A percentile compares a stretch with the other conserved stretches of the same genome.
phyloP scores from a whole-genome alignment of 495 filamentous ascomycete genomes.

The Ramalina intermedia region DNA sequence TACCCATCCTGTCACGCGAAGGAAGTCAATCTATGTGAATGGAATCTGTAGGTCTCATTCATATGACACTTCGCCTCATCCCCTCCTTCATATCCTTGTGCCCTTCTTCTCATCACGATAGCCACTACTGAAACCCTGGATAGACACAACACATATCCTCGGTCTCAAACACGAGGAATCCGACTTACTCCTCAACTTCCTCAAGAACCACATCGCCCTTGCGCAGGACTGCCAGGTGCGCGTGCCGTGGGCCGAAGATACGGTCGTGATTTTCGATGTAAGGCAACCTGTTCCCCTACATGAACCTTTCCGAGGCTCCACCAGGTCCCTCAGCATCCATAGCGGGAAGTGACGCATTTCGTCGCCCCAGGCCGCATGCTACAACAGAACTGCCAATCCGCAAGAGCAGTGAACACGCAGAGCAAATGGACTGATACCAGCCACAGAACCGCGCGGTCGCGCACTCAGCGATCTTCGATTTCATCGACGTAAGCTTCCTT shows the following conservation, averaged over 20 bases:
- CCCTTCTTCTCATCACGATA: background rate
- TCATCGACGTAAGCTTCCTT: conserved; percentile 40
- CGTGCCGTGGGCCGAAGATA: conserved; percentile 41
- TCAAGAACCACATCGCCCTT: conserved; percentile 48
- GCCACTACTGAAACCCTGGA: background rate
- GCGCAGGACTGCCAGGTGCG: conserved; percentile 44
- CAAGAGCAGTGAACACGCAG: background rate
- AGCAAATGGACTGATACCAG: background rate
- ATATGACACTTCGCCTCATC: background rate
- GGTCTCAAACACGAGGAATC: conserved; percentile 57
- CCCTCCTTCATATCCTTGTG: background rate
- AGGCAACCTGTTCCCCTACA: conserved; percentile 7
- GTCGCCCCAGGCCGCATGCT: too few relatives aligned
- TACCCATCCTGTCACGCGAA: conserved; percentile 37
- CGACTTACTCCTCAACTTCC: conserved; percentile 47
- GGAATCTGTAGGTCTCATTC: conserved; percentile 21
- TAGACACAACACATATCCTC: conserved; percentile 45
- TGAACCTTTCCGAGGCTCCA: too few relatives aligned
- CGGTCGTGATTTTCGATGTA: conserved; percentile 50
- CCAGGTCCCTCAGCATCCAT: too few relatives aligned
- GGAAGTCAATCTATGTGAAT: conserved; percentile 31
- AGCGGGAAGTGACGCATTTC: too few relatives aligned
- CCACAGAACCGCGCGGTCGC: conserved; percentile 53
- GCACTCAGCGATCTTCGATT: conserved; percentile 69
- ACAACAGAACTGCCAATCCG: too few relatives aligned